phyloP scores from a whole-genome alignment of 805 yeast species.

The Candida nonsorbophila region DNA sequence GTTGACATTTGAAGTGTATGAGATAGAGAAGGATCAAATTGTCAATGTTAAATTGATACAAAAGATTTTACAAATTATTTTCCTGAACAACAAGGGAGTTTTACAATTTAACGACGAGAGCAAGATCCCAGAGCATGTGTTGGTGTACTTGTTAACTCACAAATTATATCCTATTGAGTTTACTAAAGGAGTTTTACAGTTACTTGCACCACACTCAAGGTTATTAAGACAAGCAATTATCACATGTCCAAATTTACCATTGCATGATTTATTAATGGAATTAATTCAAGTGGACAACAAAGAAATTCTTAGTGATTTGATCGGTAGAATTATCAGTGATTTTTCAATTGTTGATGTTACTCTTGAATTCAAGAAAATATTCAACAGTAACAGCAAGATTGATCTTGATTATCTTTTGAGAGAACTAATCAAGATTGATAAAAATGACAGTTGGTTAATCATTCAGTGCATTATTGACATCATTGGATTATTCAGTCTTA shows the following conservation, averaged over 20 bases:
- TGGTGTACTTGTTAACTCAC: constrained; percentile 77
- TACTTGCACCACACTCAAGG: constrained; percentile 50
- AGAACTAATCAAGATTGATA: constrained; percentile 31
- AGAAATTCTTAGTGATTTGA: constrained; percentile 63
- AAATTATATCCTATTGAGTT: constrained; percentile 71
- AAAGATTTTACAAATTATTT: constrained; percentile 38
- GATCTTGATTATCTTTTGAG: constrained; percentile 34
- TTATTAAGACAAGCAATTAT: constrained; percentile 78
- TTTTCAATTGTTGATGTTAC: constrained; percentile 58
- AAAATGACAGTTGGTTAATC: constrained; percentile 55
- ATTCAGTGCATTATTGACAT: constrained; percentile 65
- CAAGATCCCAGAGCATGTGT: constrained; percentile 50
- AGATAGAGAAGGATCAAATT: constrained; percentile 53
- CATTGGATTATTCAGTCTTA: constrained; percentile 59
- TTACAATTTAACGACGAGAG: constrained; percentile 14
- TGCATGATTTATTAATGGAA: constrained; percentile 59
- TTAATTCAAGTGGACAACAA: constrained; percentile 48
- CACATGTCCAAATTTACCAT: constrained; percentile 66
- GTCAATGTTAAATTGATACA: constrained; percentile 56
- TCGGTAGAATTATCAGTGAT: constrained; percentile 62
- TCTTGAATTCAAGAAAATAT: constrained; percentile 33
- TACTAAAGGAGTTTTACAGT: constrained; percentile 49
- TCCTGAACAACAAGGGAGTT: constrained; percentile 21
- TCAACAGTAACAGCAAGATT: constrained; percentile 10
- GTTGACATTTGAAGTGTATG: constrained; percentile 35